Percentiles rank a stretch among this genome's conserved stretches.
Conservation (phyloP, 345 rosid genomes). For the Pseudoturritis turrita region DNA sequence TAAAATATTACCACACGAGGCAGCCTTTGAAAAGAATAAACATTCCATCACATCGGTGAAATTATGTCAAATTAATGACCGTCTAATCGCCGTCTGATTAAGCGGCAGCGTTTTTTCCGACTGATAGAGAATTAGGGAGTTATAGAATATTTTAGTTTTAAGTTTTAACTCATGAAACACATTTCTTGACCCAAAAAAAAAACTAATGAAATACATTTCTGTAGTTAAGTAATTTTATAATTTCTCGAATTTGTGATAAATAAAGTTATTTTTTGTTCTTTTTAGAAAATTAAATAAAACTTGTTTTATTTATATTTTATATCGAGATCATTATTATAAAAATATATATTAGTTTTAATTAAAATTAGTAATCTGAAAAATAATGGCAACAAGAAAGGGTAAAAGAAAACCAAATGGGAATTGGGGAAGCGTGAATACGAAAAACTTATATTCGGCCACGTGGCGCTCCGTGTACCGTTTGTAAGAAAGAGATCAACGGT, state of each 20-base stretch:
- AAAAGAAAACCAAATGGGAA: neutral
- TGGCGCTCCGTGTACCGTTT: neutral
- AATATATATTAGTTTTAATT: too few relatives aligned
- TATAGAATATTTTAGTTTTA: neutral
- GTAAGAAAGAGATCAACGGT: neutral
- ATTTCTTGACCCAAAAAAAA: too few relatives aligned
- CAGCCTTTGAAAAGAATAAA: neutral
- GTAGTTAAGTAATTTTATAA: neutral
- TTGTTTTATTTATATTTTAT: neutral
- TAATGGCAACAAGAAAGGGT: neutral
- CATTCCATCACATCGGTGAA: slow-evolving; percentile 1
- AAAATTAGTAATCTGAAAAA: neutral
- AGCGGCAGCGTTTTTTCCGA: neutral
- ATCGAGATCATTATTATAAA: neutral
- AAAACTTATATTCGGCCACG: neutral
- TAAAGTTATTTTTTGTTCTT: neutral
- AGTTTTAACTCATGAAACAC: neutral
- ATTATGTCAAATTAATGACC: neutral
- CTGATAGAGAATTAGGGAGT: neutral
- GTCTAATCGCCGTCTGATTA: neutral
- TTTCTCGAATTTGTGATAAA: neutral
- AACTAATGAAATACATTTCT: neutral
- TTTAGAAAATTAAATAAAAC: neutral
- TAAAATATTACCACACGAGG: slow-evolving; percentile 10
- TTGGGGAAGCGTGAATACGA: neutral